These are phyloP conservation scores for Cucurbita argyrosperma DNA, from an alignment of 306 rosid species.

Conservation along the genomic window DNA sequence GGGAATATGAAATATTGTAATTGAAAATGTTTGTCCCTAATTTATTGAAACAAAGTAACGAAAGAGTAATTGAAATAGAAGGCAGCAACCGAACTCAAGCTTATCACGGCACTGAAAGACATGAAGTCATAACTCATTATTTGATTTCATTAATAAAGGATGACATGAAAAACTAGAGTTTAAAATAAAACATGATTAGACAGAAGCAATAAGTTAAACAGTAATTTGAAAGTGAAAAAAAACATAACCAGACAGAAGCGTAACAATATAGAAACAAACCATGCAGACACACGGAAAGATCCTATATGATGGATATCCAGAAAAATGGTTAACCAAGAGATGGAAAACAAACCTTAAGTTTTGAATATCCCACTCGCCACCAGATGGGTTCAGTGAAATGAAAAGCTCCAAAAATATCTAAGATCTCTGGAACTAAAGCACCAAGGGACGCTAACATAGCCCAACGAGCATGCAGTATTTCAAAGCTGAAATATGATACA, in stretches of 20 bases:
- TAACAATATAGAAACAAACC: not conserved
- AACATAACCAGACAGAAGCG: not conserved
- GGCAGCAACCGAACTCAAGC: not conserved
- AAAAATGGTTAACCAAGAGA: not conserved
- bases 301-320: not conserved
- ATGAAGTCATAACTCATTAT: not conserved
- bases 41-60: not conserved
- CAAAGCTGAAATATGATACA: constrained; percentile 45
- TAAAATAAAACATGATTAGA: not conserved
- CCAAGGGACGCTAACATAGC: constrained; percentile 92
- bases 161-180: not conserved
- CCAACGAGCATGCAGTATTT: constrained; percentile 96
- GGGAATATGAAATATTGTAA: not conserved
- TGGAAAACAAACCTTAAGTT: constrained; percentile 49
- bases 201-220: not conserved
- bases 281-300: not conserved
- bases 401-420: constrained; percentile 58
- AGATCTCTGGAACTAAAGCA: constrained; percentile 68
- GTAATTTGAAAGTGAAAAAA: not conserved
- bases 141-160: not conserved
- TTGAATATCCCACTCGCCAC: constrained; percentile 98
- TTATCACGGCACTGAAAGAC: not conserved
- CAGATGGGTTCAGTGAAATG: constrained; percentile 89
- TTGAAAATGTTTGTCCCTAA: too few relatives aligned
- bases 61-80: not conserved